phyloP scores from a whole-genome alignment of 148 eudicot genomes.

The Rhododendron mucronatum region DNA sequence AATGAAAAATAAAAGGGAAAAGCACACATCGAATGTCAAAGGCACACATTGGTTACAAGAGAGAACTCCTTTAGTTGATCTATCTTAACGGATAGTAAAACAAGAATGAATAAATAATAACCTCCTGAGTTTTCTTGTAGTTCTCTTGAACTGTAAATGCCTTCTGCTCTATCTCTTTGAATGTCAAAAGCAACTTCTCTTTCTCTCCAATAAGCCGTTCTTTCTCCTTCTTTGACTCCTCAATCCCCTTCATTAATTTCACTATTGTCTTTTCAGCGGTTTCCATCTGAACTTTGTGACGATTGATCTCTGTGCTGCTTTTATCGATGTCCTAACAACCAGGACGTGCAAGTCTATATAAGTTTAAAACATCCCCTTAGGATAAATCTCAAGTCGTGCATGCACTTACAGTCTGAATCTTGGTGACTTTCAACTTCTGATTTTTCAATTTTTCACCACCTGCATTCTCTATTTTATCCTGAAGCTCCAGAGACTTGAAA shows the following conservation, averaged over 20 bases:
- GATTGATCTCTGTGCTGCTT: constrained; percentile 80
- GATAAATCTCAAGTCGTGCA: background rate
- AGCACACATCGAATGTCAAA: background rate
- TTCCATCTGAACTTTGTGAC: constrained; percentile 83
- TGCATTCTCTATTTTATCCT: constrained; percentile 86
- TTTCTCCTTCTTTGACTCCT: constrained; percentile 77
- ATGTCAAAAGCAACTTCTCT: constrained; percentile 45
- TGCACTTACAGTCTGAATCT: constrained; percentile 82
- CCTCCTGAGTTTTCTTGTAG: constrained; percentile 74
- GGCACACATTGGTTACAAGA: background rate
- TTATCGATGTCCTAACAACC: constrained; percentile 71
- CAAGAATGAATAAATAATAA: constrained; percentile 12
- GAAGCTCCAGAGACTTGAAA: constrained; percentile 72
- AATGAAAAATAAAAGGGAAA: background rate
- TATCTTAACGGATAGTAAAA: background rate
- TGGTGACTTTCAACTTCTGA: constrained; percentile 70
- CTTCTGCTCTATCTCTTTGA: constrained; percentile 75
- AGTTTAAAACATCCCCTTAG: background rate
- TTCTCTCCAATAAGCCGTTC: constrained; percentile 62
- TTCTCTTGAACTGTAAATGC: constrained; percentile 79
- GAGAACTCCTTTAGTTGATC: background rate
- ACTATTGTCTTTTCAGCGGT: constrained; percentile 80
- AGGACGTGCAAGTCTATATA: background rate
- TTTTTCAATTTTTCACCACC: constrained; percentile 82
- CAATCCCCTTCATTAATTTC: constrained; percentile 75